A percentile compares a stretch with the other conserved stretches of the same genome.
Evolutionary conservation across 352 stramenopile species (phyloP).

Genomic region (Pythium aquatile): DNA sequence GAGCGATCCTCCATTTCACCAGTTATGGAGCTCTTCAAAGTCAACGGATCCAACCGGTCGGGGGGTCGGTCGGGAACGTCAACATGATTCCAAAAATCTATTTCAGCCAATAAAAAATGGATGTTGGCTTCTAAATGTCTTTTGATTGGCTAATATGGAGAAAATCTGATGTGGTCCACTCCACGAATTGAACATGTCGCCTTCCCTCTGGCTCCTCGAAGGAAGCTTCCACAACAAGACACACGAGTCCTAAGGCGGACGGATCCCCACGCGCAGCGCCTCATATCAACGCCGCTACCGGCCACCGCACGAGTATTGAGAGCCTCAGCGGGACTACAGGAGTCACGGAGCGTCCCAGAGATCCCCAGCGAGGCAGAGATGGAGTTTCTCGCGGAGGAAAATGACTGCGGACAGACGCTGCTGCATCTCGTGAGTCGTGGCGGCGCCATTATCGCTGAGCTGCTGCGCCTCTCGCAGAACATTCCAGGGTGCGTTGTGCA

Average conservation of each 20-base stretch:
- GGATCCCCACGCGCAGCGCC: neutral
- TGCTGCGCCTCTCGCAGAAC: conserved; percentile 91
- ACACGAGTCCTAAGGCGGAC: conserved; percentile 4
- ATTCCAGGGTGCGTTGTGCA: conserved; percentile 67
- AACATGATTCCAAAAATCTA: conserved; percentile 17
- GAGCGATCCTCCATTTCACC: neutral
- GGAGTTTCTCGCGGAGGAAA: conserved; percentile 90
- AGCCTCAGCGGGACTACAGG: neutral
- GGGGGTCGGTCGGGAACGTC: conserved; percentile 17
- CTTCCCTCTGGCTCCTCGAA: neutral
- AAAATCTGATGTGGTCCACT: conserved; percentile 16
- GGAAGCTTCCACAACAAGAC: conserved; percentile 12
- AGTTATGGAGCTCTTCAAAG: neutral
- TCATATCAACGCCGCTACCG: neutral
- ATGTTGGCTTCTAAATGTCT: neutral
- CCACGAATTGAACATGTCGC: conserved; percentile 28
- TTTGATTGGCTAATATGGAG: conserved; percentile 26
- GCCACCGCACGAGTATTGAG: neutral
- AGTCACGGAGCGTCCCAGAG: neutral
- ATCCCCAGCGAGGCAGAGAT: conserved; percentile 27
- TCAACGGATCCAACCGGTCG: conserved; percentile 2
- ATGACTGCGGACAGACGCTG: conserved; percentile 94
- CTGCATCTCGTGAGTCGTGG: conserved; percentile 90
- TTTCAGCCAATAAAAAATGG: conserved; percentile 21
- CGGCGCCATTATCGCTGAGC: conserved; percentile 91